Base-by-base conservation (phyloP, 164 flowering plant genomes). In the Piper longum region DNA sequence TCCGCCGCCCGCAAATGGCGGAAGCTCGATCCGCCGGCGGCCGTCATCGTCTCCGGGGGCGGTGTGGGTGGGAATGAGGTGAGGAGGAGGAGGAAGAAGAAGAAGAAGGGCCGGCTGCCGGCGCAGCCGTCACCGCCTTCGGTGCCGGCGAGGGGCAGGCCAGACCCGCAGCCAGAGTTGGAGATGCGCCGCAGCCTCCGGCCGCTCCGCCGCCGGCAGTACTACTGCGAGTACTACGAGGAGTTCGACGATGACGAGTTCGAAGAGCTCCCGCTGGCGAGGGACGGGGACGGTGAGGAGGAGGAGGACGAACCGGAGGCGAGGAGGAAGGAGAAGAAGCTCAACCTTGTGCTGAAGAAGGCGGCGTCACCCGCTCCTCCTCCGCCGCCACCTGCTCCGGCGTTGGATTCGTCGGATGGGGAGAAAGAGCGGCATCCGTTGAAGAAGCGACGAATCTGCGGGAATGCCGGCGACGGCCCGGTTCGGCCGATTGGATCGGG, bases 81-180 rank as follows among this genome's bases (percentile, higher is more conserved):
- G 36, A 26, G 36, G 36, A 54, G 48, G 26, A 41, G 12, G 51
- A 61, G 43, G 41, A 13, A 48, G 12, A 19, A 74, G 91, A 82
- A 79, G 88, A 87, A 81, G 87, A 80, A 77, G 61, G 92, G 92
- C 14, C 66, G 95, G 62, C 95, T 91, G 5, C 71, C 52, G 19
- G 18, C 66, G 12, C 17, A 3, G 17, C 44, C 89, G 14, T 82
- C 84, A 77, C 70, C 85, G 58, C 88, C 82, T 80, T 86, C 64
- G 76, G 8, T 44, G 48, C 48, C 36, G 36, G 36, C 36, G 36
- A 1, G 36, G 36, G 36, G 48, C 48, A 5, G 54, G 6, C 73
- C 64, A 48, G 66, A 56, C 43, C n/a, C 43, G 45, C 17, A 60
- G 86, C 42, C 80, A 89, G 68, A 82, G 69, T 70, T 78, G 74